Conservation (phyloP, 768 basidiomycete genomes). For the Hysterangium stoloniferum region DNA sequence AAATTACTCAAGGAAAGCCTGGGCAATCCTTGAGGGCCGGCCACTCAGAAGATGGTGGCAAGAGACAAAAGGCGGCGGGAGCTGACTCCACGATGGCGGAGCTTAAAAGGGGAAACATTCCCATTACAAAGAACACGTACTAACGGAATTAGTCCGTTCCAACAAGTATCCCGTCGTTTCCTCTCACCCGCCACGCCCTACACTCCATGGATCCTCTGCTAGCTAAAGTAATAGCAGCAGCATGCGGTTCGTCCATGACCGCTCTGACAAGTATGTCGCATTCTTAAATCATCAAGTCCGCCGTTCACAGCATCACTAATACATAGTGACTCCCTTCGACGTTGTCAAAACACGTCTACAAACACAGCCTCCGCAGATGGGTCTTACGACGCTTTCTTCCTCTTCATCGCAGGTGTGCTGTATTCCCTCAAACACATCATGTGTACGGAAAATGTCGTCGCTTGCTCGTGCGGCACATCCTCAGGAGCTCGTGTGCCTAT, state of each 20-base stretch:
- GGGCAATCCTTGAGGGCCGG: too few species aligned
- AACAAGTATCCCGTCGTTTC: too few species aligned
- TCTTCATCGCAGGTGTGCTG: conserved; percentile 57
- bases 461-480: conserved; percentile 48
- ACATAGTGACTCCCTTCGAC: conserved; percentile 97
- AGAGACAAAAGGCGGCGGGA: too few species aligned
- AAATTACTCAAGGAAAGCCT: too few species aligned
- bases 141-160: too few species aligned
- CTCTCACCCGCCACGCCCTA: conserved; percentile 4
- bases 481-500: conserved; percentile 70
- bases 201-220: conserved; percentile 68
- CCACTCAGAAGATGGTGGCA: too few species aligned
- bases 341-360: conserved; percentile 95
- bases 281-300: neutral
- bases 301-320: conserved; percentile 12
- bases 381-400: conserved; percentile 35
- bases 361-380: conserved; percentile 79
- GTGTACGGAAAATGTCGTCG: conserved; percentile 75
- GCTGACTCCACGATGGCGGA: too few species aligned
- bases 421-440: conserved; percentile 51
- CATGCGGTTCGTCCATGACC: conserved; percentile 72
- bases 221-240: conserved; percentile 75
- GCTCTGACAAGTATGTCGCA: conserved; percentile 64
- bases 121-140: too few species aligned
- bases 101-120: too few species aligned